phyloP scores from a whole-genome alignment of 2,329 filamentous ascomycete species.

The Venturiaceae sp. region DNA sequence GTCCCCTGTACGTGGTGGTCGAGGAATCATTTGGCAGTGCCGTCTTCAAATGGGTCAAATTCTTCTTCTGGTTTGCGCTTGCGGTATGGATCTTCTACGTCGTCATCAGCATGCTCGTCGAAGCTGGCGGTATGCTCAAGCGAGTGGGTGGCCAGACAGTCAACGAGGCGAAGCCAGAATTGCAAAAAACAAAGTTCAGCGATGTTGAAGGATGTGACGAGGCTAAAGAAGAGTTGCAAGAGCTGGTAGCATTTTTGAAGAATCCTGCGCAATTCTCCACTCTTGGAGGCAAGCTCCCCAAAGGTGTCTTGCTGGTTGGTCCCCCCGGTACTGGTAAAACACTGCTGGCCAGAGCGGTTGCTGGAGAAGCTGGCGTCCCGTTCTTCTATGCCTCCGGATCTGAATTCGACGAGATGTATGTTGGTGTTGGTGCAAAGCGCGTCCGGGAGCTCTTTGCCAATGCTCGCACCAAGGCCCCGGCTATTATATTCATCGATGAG shows the following conservation, averaged over 20 bases:
- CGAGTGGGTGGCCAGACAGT: constrained; percentile 62
- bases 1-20: constrained; percentile 91
- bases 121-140: constrained; percentile 69
- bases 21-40: constrained; percentile 74
- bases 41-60: constrained; percentile 88
- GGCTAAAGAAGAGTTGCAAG: constrained; percentile 94
- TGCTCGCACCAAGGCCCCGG: constrained; percentile 75
- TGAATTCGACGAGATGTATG: constrained; percentile 97
- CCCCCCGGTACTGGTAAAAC: constrained; percentile 98
- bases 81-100: constrained; percentile 72
- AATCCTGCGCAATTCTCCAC: constrained; percentile 89
- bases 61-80: constrained; percentile 68
- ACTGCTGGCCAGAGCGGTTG: constrained; percentile 85
- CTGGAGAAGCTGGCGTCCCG: constrained; percentile 91
- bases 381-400: constrained; percentile 99
- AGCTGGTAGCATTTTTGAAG: constrained; percentile 91
- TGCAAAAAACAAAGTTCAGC: constrained; percentile 81
- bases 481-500: constrained; percentile 94
- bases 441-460: constrained; percentile 85
- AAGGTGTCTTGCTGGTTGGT: constrained; percentile 89
- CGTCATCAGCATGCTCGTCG: constrained; percentile 65
- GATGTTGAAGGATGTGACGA: constrained; percentile 98
- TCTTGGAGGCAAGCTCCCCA: constrained; percentile 91
- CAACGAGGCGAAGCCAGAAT: constrained; percentile 83
- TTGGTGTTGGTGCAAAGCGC: constrained; percentile 91